phyloP scores from a whole-genome alignment of 495 filamentous ascomycete genomes.

The Haplographium delicatum region DNA sequence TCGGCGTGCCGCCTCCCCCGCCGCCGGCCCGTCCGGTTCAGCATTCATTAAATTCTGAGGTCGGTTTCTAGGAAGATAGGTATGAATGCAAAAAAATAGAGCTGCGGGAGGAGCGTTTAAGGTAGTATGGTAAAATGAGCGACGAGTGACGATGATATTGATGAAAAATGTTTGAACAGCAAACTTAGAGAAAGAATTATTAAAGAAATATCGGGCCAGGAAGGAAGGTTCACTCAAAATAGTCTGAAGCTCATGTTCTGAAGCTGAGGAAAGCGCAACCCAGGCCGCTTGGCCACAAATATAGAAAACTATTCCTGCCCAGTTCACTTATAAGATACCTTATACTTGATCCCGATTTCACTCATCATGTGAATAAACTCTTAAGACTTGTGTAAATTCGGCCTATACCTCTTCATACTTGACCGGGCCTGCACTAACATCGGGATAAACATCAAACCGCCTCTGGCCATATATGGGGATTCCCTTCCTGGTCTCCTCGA shows the following conservation, averaged over 20 bases:
- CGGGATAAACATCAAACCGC: conserved; percentile 92
- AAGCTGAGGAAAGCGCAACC: background rate
- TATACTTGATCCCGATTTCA: too few relatives aligned
- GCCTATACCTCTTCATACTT: conserved; percentile 23
- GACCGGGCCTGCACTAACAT: conserved; percentile 58
- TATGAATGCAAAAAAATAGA: conserved; percentile 1
- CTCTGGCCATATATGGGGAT: conserved; percentile 85
- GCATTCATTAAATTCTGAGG: conserved; percentile 6
- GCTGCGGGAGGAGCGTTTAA: background rate
- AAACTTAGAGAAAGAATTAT: background rate
- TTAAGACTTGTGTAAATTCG: too few relatives aligned
- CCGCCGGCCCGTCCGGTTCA: background rate
- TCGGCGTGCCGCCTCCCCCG: conserved; percentile 1
- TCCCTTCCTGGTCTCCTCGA: conserved; percentile 71
- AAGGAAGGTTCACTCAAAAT: background rate
- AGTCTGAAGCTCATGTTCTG: background rate
- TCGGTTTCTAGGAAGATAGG: conserved; percentile 2
- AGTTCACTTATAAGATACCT: too few relatives aligned
- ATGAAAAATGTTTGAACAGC: background rate
- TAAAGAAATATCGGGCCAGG: background rate
- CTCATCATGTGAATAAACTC: too few relatives aligned
- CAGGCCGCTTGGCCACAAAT: background rate
- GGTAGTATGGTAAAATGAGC: conserved; percentile 3
- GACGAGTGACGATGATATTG: background rate
- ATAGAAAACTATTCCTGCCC: too few relatives aligned